A percentile compares a stretch with the other conserved stretches of the same genome.
Evolutionary conservation across 352 stramenopile genomes (phyloP).

Genomic region (Phytophthora megakarya): DNA sequence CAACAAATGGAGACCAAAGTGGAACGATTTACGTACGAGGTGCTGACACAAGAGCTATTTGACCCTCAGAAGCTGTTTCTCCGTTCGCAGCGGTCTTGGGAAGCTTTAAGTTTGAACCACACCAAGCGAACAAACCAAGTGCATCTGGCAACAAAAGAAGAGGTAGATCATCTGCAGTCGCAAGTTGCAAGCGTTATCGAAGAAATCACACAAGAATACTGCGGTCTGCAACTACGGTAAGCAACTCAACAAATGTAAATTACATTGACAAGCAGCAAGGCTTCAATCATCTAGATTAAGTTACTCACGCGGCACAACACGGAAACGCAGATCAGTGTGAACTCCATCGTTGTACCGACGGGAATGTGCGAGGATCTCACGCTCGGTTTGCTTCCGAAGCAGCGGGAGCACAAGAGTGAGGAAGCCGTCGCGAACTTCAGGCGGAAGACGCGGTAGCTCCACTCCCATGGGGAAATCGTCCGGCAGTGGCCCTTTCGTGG

Average conservation of each 20-base stretch:
- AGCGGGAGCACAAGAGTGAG: constrained; percentile 80
- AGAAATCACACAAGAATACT: constrained; percentile 62
- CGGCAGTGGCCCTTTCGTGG: constrained; percentile 40
- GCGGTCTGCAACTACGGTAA: constrained; percentile 46
- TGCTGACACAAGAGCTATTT: constrained; percentile 50
- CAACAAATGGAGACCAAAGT: constrained; percentile 57
- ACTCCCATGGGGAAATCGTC: constrained; percentile 66
- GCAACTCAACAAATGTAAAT: background rate
- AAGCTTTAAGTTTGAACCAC: background rate
- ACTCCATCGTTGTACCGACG: constrained; percentile 59
- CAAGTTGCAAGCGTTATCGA: constrained; percentile 56
- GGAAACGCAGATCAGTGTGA: constrained; percentile 75
- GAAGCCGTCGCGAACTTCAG: constrained; percentile 80
- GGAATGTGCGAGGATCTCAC: constrained; percentile 67
- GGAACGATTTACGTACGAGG: constrained; percentile 42
- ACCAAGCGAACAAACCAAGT: background rate
- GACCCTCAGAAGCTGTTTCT: constrained; percentile 56
- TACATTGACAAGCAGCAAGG: constrained; percentile 3
- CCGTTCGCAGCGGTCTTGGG: constrained; percentile 31
- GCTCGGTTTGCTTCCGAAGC: constrained; percentile 67
- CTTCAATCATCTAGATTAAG: constrained; percentile 21
- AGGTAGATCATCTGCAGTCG: constrained; percentile 43
- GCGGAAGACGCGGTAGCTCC: constrained; percentile 65
- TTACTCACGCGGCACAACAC: constrained; percentile 52
- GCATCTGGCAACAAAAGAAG: constrained; percentile 30